These are phyloP conservation scores for Cutaneotrichosporon curvatum DNA, from an alignment of 1,284 basidiomycete species.

Conservation along the genomic window DNA sequence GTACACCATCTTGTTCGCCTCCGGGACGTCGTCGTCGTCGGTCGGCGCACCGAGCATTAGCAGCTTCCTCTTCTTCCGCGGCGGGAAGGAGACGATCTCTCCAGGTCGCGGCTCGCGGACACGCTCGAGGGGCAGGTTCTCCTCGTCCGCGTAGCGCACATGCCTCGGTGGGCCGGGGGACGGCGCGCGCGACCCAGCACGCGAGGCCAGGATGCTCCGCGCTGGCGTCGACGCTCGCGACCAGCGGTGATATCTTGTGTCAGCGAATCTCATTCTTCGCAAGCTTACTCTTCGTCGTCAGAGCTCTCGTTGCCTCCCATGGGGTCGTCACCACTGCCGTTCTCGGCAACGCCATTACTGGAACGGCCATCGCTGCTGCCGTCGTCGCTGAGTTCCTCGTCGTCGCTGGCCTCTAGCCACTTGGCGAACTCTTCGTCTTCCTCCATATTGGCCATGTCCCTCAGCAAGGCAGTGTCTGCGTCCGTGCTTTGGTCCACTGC, in stretches of 20 bases:
- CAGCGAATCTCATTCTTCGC: constrained; percentile 4
- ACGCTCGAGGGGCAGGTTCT: constrained; percentile 30
- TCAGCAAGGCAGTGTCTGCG: neutral
- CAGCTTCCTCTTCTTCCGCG: constrained; percentile 18
- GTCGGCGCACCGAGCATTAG: constrained; percentile 27
- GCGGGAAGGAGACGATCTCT: constrained; percentile 17
- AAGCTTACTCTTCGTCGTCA: neutral
- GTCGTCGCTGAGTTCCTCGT: too few species aligned
- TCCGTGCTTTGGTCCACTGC: neutral
- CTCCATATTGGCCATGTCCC: neutral
- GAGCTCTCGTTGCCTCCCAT: neutral
- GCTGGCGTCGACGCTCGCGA: constrained; percentile 14
- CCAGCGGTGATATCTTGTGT: constrained; percentile 6
- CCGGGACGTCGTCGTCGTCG: constrained; percentile 17
- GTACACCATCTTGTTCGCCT: constrained; percentile 26
- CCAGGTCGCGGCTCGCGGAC: constrained; percentile 16
- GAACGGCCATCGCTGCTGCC: too few species aligned
- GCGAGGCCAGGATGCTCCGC: constrained; percentile 5
- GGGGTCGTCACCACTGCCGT: neutral
- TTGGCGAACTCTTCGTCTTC: neutral
- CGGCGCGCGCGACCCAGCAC: constrained; percentile 1
- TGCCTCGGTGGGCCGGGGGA: constrained; percentile 18
- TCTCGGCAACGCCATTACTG: too few species aligned
- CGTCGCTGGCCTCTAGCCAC: neutral
- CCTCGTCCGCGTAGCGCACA: constrained; percentile 41